phyloP scores from a whole-genome alignment of 202 grass and related monocot genomes.

The Bolboschoenoplectus hybrid region DNA sequence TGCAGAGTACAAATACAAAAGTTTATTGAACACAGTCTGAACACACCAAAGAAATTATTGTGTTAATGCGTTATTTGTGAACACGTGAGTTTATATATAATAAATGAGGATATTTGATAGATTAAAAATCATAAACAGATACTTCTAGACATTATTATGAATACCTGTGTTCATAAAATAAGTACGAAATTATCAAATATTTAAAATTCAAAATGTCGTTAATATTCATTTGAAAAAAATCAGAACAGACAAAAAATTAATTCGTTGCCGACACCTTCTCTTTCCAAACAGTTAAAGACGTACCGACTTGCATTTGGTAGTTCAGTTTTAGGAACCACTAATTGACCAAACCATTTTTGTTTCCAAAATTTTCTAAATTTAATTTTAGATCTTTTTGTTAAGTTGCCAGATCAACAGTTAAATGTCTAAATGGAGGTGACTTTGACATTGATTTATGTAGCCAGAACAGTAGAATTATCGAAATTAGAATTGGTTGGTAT shows the following conservation, averaged over 20 bases:
- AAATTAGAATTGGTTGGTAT: not conserved
- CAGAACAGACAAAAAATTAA: not conserved
- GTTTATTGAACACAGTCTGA: too few relatives aligned
- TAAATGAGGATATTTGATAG: too few relatives aligned
- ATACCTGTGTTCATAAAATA: too few relatives aligned
- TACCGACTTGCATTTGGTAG: not conserved
- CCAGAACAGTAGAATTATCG: not conserved
- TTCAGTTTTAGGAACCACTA: conserved; percentile 3
- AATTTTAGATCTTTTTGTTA: not conserved
- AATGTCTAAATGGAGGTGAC: not conserved
- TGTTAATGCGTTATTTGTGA: too few relatives aligned
- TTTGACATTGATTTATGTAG: not conserved
- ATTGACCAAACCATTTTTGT: not conserved
- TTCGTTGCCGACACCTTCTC: not conserved
- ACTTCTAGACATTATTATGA: too few relatives aligned
- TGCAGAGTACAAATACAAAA: too few relatives aligned
- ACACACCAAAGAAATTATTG: too few relatives aligned
- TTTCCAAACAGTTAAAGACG: not conserved
- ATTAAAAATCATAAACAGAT: too few relatives aligned
- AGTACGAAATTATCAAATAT: too few relatives aligned
- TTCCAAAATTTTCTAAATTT: not conserved
- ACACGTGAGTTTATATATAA: too few relatives aligned
- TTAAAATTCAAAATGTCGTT: too few relatives aligned
- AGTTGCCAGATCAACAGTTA: not conserved
- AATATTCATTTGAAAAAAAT: too few relatives aligned